Conservation (phyloP, 2,329 filamentous ascomycete genomes). For the Fusarium mundagurra region DNA sequence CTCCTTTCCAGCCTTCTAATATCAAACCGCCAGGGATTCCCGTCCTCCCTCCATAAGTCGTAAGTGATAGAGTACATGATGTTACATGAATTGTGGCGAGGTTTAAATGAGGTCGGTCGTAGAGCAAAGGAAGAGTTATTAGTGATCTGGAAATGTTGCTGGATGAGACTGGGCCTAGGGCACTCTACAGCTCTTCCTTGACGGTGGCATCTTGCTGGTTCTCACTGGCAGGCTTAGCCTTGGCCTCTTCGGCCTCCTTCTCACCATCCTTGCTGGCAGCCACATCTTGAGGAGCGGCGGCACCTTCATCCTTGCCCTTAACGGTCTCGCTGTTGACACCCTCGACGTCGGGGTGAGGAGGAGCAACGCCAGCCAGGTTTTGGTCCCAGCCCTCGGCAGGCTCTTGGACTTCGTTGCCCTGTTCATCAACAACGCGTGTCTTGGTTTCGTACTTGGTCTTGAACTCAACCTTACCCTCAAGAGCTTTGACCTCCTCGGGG, state of each 20-base stretch:
- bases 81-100: conserved; percentile 30
- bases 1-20: conserved; percentile 13
- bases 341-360: conserved; percentile 69
- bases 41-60: conserved; percentile 38
- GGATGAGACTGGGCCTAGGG: background rate
- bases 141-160: background rate
- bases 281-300: conserved; percentile 46
- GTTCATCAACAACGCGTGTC: conserved; percentile 81
- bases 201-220: conserved; percentile 67
- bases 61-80: conserved; percentile 44
- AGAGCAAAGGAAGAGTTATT: background rate
- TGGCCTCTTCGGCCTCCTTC: conserved; percentile 63
- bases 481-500: conserved; percentile 81
- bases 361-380: conserved; percentile 58
- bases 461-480: conserved; percentile 94
- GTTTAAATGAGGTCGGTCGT: background rate
- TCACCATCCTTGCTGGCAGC: conserved; percentile 67
- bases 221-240: conserved; percentile 72
- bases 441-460: conserved; percentile 96
- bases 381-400: conserved; percentile 54
- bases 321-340: conserved; percentile 69
- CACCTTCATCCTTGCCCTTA: conserved; percentile 51
- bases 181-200: conserved; percentile 51
- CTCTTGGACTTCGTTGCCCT: conserved; percentile 77
- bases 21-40: conserved; percentile 9